These are phyloP conservation scores for Pseudohalonectria lignicola DNA, from an alignment of 2,329 filamentous ascomycete genomes.

Conservation along the genomic window DNA sequence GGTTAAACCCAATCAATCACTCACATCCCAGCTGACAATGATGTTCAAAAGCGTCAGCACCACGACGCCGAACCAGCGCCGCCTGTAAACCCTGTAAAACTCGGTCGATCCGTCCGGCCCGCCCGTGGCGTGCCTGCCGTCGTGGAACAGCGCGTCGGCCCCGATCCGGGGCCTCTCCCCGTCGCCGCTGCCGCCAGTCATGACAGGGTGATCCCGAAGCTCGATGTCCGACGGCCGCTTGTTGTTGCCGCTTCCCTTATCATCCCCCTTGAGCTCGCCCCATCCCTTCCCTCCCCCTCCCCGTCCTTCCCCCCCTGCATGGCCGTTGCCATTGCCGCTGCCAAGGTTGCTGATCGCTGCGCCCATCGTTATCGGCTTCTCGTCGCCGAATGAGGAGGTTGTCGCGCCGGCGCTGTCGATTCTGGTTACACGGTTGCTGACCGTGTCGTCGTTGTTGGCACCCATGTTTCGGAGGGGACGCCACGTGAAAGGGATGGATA, in stretches of 20 bases:
- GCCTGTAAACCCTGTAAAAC: conserved; percentile 50
- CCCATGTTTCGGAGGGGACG: too few relatives aligned
- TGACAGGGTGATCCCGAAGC: neutral
- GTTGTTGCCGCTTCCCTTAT: neutral
- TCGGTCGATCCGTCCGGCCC: conserved; percentile 3
- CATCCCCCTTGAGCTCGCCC: neutral
- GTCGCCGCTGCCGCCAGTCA: neutral
- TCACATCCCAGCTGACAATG: conserved; percentile 89
- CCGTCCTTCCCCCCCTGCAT: neutral
- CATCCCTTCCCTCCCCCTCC: too few relatives aligned
- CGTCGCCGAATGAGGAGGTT: too few relatives aligned
- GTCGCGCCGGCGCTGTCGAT: too few relatives aligned
- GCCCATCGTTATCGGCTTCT: neutral
- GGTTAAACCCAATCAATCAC: conserved; percentile 23
- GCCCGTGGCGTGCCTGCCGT: conserved; percentile 2
- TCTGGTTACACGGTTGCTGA: too few relatives aligned
- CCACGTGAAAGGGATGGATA: too few relatives aligned
- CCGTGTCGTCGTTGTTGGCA: too few relatives aligned
- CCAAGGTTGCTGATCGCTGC: neutral
- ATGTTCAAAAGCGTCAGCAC: conserved; percentile 85
- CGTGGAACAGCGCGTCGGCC: conserved; percentile 1
- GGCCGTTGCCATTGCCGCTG: neutral
- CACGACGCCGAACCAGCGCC: conserved; percentile 77
- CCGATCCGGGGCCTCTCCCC: neutral
- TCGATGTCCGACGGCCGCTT: too few relatives aligned